phyloP scores from a whole-genome alignment of 805 yeast genomes.

The Yarrowia keelungensis region DNA sequence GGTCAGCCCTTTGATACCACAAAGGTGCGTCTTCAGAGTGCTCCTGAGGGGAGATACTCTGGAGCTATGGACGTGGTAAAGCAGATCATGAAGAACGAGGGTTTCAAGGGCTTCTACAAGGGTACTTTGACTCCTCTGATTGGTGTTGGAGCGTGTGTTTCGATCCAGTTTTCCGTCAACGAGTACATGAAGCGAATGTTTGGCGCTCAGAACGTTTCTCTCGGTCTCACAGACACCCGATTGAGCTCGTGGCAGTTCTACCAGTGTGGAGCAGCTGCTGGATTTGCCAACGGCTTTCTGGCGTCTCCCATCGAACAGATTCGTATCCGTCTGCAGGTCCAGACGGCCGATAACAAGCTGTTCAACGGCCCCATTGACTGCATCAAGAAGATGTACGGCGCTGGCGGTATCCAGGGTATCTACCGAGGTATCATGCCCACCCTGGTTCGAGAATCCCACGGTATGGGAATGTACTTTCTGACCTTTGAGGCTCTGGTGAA shows the following conservation, averaged over 20 bases:
- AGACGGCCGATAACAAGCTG: conserved; percentile 61
- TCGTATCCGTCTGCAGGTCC: conserved; percentile 92
- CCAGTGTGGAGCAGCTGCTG: conserved; percentile 88
- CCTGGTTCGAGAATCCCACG: conserved; percentile 80
- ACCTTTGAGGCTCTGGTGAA: conserved; percentile 89
- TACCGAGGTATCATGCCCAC: conserved; percentile 88
- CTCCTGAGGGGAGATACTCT: conserved; percentile 73
- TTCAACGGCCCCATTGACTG: conserved; percentile 80
- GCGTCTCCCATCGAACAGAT: conserved; percentile 96
- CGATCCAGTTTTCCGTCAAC: conserved; percentile 93
- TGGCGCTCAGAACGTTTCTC: conserved; percentile 53
- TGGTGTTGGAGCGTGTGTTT: conserved; percentile 97
- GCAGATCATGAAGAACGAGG: conserved; percentile 77
- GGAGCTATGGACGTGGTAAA: conserved; percentile 81
- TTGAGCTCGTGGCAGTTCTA: conserved; percentile 73
- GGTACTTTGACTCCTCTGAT: conserved; percentile 92
- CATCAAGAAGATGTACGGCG: conserved; percentile 60
- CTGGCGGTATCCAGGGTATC: conserved; percentile 66
- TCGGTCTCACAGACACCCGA: conserved; percentile 48
- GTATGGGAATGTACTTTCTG: conserved; percentile 84
- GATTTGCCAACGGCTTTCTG: conserved; percentile 84
- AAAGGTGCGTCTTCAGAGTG: conserved; percentile 90
- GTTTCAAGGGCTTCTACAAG: conserved; percentile 84
- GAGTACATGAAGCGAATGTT: conserved; percentile 90
- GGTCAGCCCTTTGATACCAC: conserved; percentile 98